Conservation (phyloP, 1,284 basidiomycete genomes). For the Cutaneotrichosporon mucoides region DNA sequence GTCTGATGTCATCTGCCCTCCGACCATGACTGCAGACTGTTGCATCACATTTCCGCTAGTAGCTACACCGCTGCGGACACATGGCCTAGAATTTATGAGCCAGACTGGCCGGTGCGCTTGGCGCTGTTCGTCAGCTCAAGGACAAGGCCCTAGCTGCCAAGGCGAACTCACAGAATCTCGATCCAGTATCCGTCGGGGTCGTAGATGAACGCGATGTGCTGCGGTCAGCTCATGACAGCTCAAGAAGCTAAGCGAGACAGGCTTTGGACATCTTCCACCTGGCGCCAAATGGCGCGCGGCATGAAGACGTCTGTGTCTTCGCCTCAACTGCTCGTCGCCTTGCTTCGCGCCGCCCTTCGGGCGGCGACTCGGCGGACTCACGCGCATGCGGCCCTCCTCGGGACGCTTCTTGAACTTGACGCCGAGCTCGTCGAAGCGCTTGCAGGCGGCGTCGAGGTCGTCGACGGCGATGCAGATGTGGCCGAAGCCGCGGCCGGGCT, state of each 20-base stretch:
- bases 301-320: too few species aligned
- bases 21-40: too few species aligned
- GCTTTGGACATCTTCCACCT: too few species aligned
- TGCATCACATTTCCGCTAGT: too few species aligned
- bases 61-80: too few species aligned
- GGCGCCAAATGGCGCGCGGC: too few species aligned
- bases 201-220: constrained; percentile 68
- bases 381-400: constrained; percentile 77
- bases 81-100: constrained; percentile 2
- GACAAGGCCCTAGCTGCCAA: too few species aligned
- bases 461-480: constrained; percentile 78
- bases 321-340: too few species aligned
- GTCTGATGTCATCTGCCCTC: too few species aligned
- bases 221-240: background rate
- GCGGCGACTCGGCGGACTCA: constrained; percentile 51
- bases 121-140: constrained; percentile 5
- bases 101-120: constrained; percentile 13
- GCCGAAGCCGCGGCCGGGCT: constrained; percentile 77
- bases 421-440: constrained; percentile 73
- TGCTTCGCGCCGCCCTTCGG: too few species aligned
- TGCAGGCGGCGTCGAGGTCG: constrained; percentile 77
- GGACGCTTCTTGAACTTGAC: constrained; percentile 86
- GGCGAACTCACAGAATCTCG: constrained; percentile 46
- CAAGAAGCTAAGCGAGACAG: too few species aligned
- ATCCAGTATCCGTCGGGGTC: constrained; percentile 73